Conservation (phyloP, 176 grass and related monocot genomes). For the Triticum turgidum region DNA sequence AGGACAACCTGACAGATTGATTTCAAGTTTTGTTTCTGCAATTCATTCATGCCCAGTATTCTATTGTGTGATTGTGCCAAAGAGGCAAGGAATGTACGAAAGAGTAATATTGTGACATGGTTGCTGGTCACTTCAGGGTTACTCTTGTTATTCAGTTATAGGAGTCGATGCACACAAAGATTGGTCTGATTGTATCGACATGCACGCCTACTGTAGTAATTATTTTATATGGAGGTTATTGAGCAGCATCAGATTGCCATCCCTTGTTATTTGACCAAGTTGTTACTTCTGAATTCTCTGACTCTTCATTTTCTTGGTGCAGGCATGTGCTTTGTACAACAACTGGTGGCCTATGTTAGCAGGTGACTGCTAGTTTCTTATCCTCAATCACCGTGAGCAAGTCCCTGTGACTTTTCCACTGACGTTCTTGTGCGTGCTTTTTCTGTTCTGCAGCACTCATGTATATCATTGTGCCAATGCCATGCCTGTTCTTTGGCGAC, state of each 20-base stretch:
- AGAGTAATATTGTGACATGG: not conserved
- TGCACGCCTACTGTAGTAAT: not conserved
- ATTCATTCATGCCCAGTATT: not conserved
- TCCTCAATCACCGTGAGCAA: not conserved
- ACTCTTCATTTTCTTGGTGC: slow-evolving; percentile 25
- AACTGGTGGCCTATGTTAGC: slow-evolving; percentile 99
- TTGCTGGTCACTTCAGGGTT: not conserved
- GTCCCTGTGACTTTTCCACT: slow-evolving; percentile 15
- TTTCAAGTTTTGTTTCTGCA: not conserved
- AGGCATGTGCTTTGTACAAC: slow-evolving; percentile 97
- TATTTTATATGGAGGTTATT: not conserved
- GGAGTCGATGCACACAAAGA: not conserved
- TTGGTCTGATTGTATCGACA: not conserved
- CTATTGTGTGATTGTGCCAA: not conserved
- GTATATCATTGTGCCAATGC: slow-evolving; percentile 96
- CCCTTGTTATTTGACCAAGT: not conserved
- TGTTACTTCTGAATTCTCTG: not conserved
- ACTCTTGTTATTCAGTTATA: not conserved
- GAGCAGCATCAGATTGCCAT: not conserved
- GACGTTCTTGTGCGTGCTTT: slow-evolving; percentile 15
- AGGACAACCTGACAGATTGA: not conserved
- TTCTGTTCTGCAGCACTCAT: slow-evolving; percentile 62
- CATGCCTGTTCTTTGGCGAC: slow-evolving; percentile 93
- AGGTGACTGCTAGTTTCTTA: slow-evolving; percentile 50
- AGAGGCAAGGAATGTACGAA: not conserved